phyloP scores from a whole-genome alignment of 108 stramenopile species.

The Cyclotella choctawhatcheeana region DNA sequence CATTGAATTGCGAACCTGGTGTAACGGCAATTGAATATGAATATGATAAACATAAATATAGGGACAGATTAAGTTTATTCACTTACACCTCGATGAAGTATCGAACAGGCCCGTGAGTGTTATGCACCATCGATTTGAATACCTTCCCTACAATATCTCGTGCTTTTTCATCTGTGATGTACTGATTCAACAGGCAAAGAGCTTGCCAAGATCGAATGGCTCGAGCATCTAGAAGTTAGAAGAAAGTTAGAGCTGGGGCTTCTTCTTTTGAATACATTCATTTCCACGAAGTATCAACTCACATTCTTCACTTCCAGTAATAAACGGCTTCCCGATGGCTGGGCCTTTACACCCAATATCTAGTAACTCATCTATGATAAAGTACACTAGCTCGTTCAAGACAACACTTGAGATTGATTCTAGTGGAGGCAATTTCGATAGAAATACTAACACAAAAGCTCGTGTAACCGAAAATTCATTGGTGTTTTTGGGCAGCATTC shows the following conservation, averaged over 20 bases:
- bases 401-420: slow-evolving; percentile 54
- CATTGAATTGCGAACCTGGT: slow-evolving; percentile 74
- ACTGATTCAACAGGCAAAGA: slow-evolving; percentile 71
- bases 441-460: slow-evolving; percentile 72
- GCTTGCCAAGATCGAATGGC: slow-evolving; percentile 86
- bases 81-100: slow-evolving; percentile 79
- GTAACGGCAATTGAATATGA: not conserved
- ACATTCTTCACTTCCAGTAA: slow-evolving; percentile 69
- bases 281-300: not conserved
- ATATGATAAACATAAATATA: no score
- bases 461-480: slow-evolving; percentile 66
- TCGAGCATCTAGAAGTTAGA: slow-evolving; percentile 45
- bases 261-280: no score
- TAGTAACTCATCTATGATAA: slow-evolving; percentile 63
- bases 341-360: slow-evolving; percentile 53
- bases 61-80: no score
- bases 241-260: not conserved
- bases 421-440: slow-evolving; percentile 65
- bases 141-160: slow-evolving; percentile 51
- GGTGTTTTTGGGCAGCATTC: slow-evolving; percentile 37
- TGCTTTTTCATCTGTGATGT: slow-evolving; percentile 74
- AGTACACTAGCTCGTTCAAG: slow-evolving; percentile 61
- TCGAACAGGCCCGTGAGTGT: slow-evolving; percentile 78
- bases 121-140: slow-evolving; percentile 60
- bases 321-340: slow-evolving; percentile 54